Percentiles rank a stretch among this genome's conserved stretches.
These are phyloP conservation scores for Populus hybrid DNA, from an alignment of 441 rosid genomes.

Conservation along the genomic window DNA sequence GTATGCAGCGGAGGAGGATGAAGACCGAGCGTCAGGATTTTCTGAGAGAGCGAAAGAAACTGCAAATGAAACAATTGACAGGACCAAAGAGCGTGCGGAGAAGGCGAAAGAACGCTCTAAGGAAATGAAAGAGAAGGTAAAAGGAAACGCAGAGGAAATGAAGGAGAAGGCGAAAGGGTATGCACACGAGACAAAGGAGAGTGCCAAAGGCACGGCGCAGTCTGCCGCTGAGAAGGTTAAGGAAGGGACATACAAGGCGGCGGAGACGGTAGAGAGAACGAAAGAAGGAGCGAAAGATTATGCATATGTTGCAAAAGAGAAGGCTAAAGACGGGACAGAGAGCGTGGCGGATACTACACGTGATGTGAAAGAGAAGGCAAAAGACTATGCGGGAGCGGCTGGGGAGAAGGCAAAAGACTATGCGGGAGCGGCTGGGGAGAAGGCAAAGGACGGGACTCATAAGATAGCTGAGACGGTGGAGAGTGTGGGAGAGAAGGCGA, in stretches of 20 bases:
- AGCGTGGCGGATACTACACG: constrained; percentile 33
- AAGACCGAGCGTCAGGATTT: constrained; percentile 21
- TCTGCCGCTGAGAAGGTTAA: constrained; percentile 27
- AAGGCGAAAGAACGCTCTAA: constrained; percentile 9
- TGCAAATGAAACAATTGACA: constrained; percentile 20
- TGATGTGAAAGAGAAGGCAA: constrained; percentile 38
- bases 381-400: constrained; percentile 25
- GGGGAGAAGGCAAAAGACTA: too few species aligned
- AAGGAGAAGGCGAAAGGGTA: constrained; percentile 30
- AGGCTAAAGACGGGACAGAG: constrained; percentile 38
- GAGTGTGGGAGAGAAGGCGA: constrained; percentile 48
- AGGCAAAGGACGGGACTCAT: constrained; percentile 32
- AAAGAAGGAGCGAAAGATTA: constrained; percentile 41
- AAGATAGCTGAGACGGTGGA: constrained; percentile 38
- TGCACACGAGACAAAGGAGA: constrained; percentile 22
- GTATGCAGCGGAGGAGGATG: constrained; percentile 34
- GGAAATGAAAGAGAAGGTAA: constrained; percentile 33
- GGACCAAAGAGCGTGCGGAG: constrained; percentile 24
- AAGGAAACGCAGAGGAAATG: constrained; percentile 27
- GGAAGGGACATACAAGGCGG: constrained; percentile 24
- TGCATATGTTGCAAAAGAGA: constrained; percentile 35
- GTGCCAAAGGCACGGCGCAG: constrained; percentile 17
- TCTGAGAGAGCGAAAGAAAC: constrained; percentile 28
- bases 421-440: constrained; percentile 32
- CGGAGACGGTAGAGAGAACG: constrained; percentile 27